Evolutionary conservation across 306 rosid species (phyloP), one percentile per base, ranked within the genome.

Genomic region (Quercus dentata): DNA sequence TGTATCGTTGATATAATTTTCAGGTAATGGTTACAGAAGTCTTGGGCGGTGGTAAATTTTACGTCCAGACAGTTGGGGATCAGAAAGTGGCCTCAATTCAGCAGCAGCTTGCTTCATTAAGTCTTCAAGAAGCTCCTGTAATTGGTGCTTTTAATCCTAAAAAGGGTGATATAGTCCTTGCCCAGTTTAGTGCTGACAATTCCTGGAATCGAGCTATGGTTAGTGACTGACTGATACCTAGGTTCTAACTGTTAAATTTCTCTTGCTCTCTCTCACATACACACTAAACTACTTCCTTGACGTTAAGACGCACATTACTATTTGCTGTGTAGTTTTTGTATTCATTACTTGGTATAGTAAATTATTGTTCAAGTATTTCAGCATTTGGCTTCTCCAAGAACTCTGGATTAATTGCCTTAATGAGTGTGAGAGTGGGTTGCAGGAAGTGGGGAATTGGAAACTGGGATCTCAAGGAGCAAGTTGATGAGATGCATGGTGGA

Each of bases 131-230:
- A 56, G 91, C 92, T 83, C 99, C 98, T 19, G 81, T 92, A 17
- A 76, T 94, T 86, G 99, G 99, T 31, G 81, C 97, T 74, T 94
- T 91, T 83, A 92, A 79, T 89, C 99, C 99, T 71, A 92, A 91
- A 84, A 94, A 92, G 91, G 97, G 97, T 44, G 99, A 94, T 71
- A 79, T 92, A 65, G 99, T 92, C 83, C 95, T 94, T 55, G 91
- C 92, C 68, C 94, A 94, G 79, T 94, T 90, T 73, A 87, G 85
- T 69, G 90, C 90, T 14, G 97, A 94, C 82, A 83, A 88, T 67
- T 92, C 97, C 54, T 94, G 99, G 99, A 91, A 92, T 76, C 86
- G 99, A 25, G 97, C 97, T 82, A 90, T 95, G 99, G 99, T 93
- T 78, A 90, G 97, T 84, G 58, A 57, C 15, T 30, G 27, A 31